A percentile compares a stretch with the other conserved stretches of the same genome.
Evolutionary conservation across 169 alveolate species (phyloP).

Genomic region (Theileria equi): DNA sequence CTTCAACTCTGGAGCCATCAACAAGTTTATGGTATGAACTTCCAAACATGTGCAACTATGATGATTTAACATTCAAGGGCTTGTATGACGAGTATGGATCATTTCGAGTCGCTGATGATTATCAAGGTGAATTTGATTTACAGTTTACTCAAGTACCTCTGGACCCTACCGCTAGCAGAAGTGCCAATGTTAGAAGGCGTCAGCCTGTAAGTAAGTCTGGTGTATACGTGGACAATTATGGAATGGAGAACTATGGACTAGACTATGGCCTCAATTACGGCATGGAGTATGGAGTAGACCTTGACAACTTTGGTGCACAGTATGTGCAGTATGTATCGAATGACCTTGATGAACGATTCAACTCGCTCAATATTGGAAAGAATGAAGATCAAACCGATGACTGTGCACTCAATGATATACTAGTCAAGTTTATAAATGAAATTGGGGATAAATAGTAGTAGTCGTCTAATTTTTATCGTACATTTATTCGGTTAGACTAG

Average conservation of each 20-base stretch:
- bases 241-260: too few relatives aligned
- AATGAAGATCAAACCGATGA: slow-evolving; percentile 23
- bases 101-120: too few relatives aligned
- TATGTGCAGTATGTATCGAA: slow-evolving; percentile 31
- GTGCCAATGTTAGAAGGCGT: too few relatives aligned
- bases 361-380: slow-evolving; percentile 17
- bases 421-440: slow-evolving; percentile 56
- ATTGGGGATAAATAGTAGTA: slow-evolving; percentile 43
- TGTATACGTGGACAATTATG: too few relatives aligned
- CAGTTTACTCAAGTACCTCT: too few relatives aligned
- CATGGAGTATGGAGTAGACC: too few relatives aligned
- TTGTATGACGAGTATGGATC: slow-evolving; percentile 30
- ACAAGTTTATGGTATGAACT: slow-evolving; percentile 48
- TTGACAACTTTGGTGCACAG: slow-evolving; percentile 29
- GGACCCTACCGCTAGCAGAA: too few relatives aligned
- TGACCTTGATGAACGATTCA: slow-evolving; percentile 57
- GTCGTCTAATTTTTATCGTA: not conserved
- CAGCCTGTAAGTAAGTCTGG: too few relatives aligned
- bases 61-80: slow-evolving; percentile 39
- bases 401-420: slow-evolving; percentile 57
- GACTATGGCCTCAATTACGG: too few relatives aligned
- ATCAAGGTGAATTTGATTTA: too few relatives aligned
- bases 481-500: not conserved
- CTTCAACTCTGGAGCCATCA: slow-evolving; percentile 1
- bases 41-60: slow-evolving; percentile 40